Base-by-base conservation (phyloP, 2,329 filamentous ascomycete species). In the Stachybotrys chartarum region DNA sequence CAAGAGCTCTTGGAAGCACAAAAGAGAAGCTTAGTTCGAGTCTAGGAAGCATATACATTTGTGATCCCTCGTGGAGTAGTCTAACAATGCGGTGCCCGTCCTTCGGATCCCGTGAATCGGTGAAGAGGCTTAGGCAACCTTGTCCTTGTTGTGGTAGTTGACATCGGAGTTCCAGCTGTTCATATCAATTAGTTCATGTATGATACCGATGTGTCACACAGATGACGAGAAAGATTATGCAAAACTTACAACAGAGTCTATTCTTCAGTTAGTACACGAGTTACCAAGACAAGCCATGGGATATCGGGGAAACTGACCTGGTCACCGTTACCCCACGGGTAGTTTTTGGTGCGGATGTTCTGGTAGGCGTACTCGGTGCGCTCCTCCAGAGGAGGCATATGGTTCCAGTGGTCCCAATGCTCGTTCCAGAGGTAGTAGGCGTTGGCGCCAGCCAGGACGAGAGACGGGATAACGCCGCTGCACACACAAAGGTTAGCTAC, bases 311-410 rank as follows among this genome's bases (percentile, higher is more conserved):
- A 39, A 57, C 72, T 70, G 55, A 91, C 89, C 89, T 97, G 94
- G 79, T 99, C 94, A 70, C 94, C 94, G 70, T 97, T 81, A 63
- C 93, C 92, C 89, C 89, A 99, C 69, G 84, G 86, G 82, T 77
- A 99, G 84, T 96, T 97, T 87, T 94, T 97, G 73, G 84, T 83
- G 72, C 94, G 89, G 75, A 99, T 89, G 83, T 99, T 99, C 84
- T 96, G 90, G 85, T 96, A 99, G 58, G 91, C 79, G 78, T 97
- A 99, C 80, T 97, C 90, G 68, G 82, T 77, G 70, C 90, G 88
- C 79, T 99, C 94, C 80, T 96, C 91, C 64, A 93, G 80, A 63
- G 94, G 89, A 58, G 88, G 84, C 74, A 90, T 77, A 78, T 97
- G 93, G 54, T 75, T 77, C 84, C 88, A 91, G 82, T 99, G 94